Evolutionary conservation across 768 basidiomycete species (phyloP).

Genomic region (Coprinopsis sp.): DNA sequence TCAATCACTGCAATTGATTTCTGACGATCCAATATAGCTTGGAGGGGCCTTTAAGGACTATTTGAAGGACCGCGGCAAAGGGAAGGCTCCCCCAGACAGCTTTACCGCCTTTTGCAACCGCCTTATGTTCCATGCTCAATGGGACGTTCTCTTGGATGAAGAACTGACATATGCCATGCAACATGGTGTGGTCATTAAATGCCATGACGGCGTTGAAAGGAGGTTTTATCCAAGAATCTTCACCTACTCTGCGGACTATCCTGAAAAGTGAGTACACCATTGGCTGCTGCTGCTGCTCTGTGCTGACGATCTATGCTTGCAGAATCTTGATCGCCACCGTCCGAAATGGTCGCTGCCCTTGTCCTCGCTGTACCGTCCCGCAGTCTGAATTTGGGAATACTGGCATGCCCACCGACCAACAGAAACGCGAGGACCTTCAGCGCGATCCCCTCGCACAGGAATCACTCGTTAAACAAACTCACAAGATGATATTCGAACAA

Average conservation of each 20-base stretch:
- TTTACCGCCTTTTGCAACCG: too few relatives aligned
- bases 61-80: not conserved
- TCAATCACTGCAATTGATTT: not conserved
- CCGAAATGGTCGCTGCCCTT: too few relatives aligned
- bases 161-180: not conserved
- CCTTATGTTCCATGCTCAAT: not conserved
- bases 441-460: too few relatives aligned
- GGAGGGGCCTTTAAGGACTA: not conserved
- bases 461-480: too few relatives aligned
- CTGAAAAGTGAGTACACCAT: not conserved
- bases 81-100: not conserved
- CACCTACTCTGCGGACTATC: slow-evolving; percentile 1
- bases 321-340: not conserved
- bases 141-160: not conserved
- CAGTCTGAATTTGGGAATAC: too few relatives aligned
- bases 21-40: not conserved
- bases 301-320: not conserved
- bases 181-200: not conserved
- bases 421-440: too few relatives aligned
- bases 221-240: too few relatives aligned
- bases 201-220: too few relatives aligned
- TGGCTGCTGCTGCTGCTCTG: not conserved
- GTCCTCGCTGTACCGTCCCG: too few relatives aligned
- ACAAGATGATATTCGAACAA: too few relatives aligned
- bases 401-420: too few relatives aligned